phyloP scores from a whole-genome alignment of 352 stramenopile genomes.

The Phytopythium delawarense region DNA sequence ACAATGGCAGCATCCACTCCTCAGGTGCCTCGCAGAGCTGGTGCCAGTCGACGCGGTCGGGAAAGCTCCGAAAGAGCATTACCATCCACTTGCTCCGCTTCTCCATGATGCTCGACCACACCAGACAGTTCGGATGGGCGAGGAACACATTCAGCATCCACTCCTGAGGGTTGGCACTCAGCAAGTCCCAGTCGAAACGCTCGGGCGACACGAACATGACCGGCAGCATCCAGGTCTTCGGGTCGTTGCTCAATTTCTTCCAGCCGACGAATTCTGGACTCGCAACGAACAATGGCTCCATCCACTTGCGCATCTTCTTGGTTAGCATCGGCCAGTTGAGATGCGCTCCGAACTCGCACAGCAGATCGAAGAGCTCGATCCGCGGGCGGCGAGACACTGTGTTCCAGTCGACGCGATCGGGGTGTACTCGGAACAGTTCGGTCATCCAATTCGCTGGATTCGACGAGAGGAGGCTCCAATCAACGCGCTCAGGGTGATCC shows the following conservation, averaged over 20 bases:
- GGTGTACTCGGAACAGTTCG: not conserved
- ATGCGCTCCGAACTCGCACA: not conserved
- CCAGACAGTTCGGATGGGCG: not conserved
- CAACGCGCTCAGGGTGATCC: not conserved
- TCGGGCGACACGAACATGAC: not conserved
- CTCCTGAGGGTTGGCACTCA: not conserved
- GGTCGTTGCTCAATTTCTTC: not conserved
- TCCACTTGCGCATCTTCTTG: not conserved
- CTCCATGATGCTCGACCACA: not conserved
- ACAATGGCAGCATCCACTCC: not conserved
- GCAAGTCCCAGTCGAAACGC: not conserved
- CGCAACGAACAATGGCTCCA: not conserved
- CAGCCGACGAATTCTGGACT: not conserved
- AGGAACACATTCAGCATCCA: not conserved
- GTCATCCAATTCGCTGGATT: not conserved
- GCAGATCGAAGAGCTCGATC: not conserved
- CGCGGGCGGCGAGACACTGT: not conserved
- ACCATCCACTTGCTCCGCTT: not conserved
- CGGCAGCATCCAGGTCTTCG: not conserved
- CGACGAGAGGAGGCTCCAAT: not conserved
- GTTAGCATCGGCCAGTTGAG: not conserved
- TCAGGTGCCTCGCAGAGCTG: not conserved
- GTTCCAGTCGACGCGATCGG: not conserved
- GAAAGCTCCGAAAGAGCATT: not conserved
- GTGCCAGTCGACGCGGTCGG: not conserved